phyloP scores from a whole-genome alignment of 768 basidiomycete genomes.

The Collybia nuda region DNA sequence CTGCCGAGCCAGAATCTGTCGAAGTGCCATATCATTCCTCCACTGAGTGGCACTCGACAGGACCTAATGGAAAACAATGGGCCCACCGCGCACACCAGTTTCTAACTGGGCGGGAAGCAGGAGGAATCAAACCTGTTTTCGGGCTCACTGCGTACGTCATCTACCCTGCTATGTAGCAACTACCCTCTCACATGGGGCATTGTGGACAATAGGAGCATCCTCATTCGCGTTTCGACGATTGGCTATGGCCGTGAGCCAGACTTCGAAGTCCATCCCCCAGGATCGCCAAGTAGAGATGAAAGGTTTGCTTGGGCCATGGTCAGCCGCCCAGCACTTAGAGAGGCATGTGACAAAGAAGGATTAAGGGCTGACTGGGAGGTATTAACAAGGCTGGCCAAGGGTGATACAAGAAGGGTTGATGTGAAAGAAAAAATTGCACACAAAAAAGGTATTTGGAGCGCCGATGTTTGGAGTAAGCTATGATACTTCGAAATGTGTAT shows the following conservation, averaged over 20 bases:
- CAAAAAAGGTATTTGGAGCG: neutral
- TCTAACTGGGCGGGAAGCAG: constrained; percentile 81
- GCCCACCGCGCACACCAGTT: constrained; percentile 70
- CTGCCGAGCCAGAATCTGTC: constrained; percentile 48
- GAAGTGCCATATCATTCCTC: constrained; percentile 69
- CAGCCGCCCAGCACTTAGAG: constrained; percentile 31
- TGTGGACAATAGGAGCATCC: constrained; percentile 34
- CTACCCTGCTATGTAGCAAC: neutral
- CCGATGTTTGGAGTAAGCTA: constrained; percentile 11
- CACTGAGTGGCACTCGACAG: constrained; percentile 49
- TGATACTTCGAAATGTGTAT: neutral
- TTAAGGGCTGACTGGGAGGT: constrained; percentile 29
- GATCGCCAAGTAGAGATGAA: constrained; percentile 30
- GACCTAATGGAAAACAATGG: constrained; percentile 33
- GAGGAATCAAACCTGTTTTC: constrained; percentile 86
- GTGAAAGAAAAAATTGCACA: constrained; percentile 4
- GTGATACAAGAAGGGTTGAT: neutral
- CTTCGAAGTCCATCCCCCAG: constrained; percentile 39
- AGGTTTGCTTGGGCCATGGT: constrained; percentile 46
- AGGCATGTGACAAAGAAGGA: constrained; percentile 38
- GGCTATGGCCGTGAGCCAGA: constrained; percentile 44
- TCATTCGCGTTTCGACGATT: constrained; percentile 43
- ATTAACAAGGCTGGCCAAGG: constrained; percentile 24
- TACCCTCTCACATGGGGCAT: neutral
- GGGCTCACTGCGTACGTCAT: constrained; percentile 80